A percentile compares a stretch with the other conserved stretches of the same genome.
Evolutionary conservation across 768 basidiomycete species (phyloP).

Genomic region (Tricholoma matsutake): DNA sequence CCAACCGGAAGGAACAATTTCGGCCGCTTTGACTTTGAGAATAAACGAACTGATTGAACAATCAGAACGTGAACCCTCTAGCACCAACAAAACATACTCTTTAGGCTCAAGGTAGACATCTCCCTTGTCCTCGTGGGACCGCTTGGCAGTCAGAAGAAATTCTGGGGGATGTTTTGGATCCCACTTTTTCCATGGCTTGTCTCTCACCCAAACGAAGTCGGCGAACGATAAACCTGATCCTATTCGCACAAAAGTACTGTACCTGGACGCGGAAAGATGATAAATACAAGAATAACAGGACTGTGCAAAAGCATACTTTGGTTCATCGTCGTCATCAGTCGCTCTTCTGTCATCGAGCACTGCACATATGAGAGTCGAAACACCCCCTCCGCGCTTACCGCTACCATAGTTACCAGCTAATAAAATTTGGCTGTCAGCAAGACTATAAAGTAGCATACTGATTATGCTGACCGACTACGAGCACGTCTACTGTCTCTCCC

Average conservation of each 20-base stretch:
- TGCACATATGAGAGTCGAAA: constrained; percentile 88
- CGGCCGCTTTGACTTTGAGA: constrained; percentile 89
- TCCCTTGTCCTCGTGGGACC: constrained; percentile 73
- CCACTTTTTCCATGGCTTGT: constrained; percentile 81
- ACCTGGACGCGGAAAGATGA: constrained; percentile 43
- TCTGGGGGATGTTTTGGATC: constrained; percentile 69
- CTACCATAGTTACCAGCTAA: constrained; percentile 85
- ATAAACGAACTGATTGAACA: constrained; percentile 77
- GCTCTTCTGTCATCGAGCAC: constrained; percentile 71
- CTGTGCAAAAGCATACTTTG: constrained; percentile 43
- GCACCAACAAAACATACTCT: constrained; percentile 51
- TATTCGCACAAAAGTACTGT: constrained; percentile 83
- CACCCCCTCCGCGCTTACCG: constrained; percentile 82
- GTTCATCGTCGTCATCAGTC: constrained; percentile 56
- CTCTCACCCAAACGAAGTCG: constrained; percentile 83
- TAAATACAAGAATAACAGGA: neutral
- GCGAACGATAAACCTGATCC: constrained; percentile 85
- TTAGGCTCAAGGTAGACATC: constrained; percentile 89
- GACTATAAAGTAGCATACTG: neutral
- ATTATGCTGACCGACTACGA: constrained; percentile 72
- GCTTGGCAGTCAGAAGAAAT: constrained; percentile 62
- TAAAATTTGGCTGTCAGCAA: neutral
- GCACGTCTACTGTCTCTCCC: constrained; percentile 89
- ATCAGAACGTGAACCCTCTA: neutral
- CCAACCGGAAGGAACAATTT: constrained; percentile 74